Evolutionary conservation across 768 basidiomycete species (phyloP).

Genomic region (Tricholoma terreum): DNA sequence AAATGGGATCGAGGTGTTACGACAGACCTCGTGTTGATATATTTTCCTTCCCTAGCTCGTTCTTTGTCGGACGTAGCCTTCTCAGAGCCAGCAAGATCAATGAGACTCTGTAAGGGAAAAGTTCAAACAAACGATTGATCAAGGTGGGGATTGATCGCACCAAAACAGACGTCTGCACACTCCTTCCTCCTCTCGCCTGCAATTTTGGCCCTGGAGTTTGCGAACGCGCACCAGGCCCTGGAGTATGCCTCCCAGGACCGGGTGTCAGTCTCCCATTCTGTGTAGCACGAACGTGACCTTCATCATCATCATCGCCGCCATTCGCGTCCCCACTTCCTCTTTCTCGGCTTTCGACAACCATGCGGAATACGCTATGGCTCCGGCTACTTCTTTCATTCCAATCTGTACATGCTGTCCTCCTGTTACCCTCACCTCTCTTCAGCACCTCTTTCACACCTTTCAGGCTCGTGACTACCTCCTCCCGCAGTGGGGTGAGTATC

Average conservation of each 20-base stretch:
- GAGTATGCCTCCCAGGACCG: conserved; percentile 38
- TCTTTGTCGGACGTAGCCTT: conserved; percentile 95
- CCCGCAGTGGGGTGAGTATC: conserved; percentile 73
- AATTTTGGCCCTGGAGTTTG: conserved; percentile 59
- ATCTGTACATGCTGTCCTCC: conserved; percentile 94
- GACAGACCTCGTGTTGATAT: conserved; percentile 83
- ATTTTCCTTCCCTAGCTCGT: conserved; percentile 92
- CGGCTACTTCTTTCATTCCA: conserved; percentile 97
- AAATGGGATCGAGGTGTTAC: neutral
- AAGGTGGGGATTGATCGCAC: conserved; percentile 32
- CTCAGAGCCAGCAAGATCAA: conserved; percentile 96
- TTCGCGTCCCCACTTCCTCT: conserved; percentile 34
- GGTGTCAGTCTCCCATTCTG: conserved; percentile 29
- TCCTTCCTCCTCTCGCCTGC: conserved; percentile 75
- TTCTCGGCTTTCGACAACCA: conserved; percentile 88
- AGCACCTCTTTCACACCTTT: conserved; percentile 85
- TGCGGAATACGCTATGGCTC: conserved; percentile 90
- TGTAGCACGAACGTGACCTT: conserved; percentile 23
- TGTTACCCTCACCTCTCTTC: conserved; percentile 78
- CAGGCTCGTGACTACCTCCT: conserved; percentile 91
- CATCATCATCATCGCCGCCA: conserved; percentile 43
- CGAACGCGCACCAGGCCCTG: conserved; percentile 26
- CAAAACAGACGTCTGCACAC: conserved; percentile 74
- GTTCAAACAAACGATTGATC: conserved; percentile 4
- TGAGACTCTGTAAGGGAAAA: conserved; percentile 62